phyloP scores from a whole-genome alignment of 1,284 basidiomycete species.

The Sporisorium iseilematis-ciliati region DNA sequence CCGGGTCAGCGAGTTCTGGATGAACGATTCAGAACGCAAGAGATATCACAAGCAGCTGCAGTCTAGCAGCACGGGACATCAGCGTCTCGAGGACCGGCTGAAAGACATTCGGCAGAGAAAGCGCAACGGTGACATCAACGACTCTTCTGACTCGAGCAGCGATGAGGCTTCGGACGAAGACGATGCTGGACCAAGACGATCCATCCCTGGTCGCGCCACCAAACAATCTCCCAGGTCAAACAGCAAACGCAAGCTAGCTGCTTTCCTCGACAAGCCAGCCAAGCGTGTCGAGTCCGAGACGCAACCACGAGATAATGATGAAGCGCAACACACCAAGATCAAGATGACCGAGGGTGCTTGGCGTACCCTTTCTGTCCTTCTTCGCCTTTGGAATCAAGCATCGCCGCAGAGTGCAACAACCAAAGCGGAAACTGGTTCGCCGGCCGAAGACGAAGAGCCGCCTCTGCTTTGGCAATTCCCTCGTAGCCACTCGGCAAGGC shows the following conservation, averaged over 20 bases:
- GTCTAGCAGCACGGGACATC: background rate
- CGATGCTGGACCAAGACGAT: background rate
- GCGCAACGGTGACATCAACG: background rate
- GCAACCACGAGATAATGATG: background rate
- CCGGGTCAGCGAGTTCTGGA: conserved; percentile 44
- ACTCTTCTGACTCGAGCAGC: conserved; percentile 20
- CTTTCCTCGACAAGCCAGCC: conserved; percentile 6
- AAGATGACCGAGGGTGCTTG: conserved; percentile 44
- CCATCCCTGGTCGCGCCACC: conserved; percentile 9
- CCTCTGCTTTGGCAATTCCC: conserved; percentile 45
- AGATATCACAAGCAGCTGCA: conserved; percentile 36
- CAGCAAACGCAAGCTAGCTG: background rate
- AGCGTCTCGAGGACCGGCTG: conserved; percentile 37
- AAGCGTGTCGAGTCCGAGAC: conserved; percentile 10
- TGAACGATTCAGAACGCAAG: conserved; percentile 28
- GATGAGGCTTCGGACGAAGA: conserved; percentile 24
- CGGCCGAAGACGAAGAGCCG: conserved; percentile 7
- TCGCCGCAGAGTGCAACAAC: background rate
- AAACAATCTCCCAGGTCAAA: conserved; percentile 9
- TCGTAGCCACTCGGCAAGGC: conserved; percentile 6
- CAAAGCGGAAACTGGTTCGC: background rate
- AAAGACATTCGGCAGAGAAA: conserved; percentile 24
- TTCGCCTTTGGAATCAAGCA: conserved; percentile 31
- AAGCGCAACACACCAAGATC: conserved; percentile 1
- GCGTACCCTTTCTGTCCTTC: conserved; percentile 37